Base-by-base conservation (phyloP, 345 rosid genomes). In the Sapria himalayana region DNA sequence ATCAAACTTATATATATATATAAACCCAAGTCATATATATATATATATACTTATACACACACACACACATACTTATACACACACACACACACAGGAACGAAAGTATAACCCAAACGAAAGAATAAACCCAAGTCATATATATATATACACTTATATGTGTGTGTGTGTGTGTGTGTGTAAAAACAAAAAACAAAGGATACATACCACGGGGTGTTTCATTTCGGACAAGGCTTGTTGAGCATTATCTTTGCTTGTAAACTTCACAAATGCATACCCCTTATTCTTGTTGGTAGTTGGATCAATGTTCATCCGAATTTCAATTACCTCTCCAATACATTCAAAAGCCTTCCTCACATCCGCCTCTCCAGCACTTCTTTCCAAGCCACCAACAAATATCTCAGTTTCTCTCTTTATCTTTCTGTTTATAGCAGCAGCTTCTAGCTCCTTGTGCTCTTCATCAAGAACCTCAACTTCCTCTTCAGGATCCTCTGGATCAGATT, bases 241-340 rank as follows among this genome's bases (percentile, higher is more conserved):
- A 37, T 74, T 66, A 38, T 63, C 78, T 53, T 58, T 71, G 36
- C 43, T 63, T 22, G 71, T 61, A 60, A 62, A 74, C 65, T 61
- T 71, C 54, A 74, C 75, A 53, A 74, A 67, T 33, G 82, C 82
- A 60, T 65, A 74, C 13, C 82, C 75, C 46, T 63, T 71, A n/a
- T 60, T 74, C 56, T 52, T 71, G 35, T 56, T 65, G 4, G 58
- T 65, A 19, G 65, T 36, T 25, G 57, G 56, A 56, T 65, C 48
- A 48, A 25, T 65, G 61, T 64, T 70, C 53, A 74, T 21, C 27
- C 75, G 54, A 40, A 74, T 69, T 49, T 71, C 84, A 46, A 63
- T 60, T 17, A 71, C 64, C 46, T 71, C 61, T 38, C 76, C 78
- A 43, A 75, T 61, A 48, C 54, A 58, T 66, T 65, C 67, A 59